Conservation (phyloP, 73 alveolate species). For the Blepharisma stoltei region DNA sequence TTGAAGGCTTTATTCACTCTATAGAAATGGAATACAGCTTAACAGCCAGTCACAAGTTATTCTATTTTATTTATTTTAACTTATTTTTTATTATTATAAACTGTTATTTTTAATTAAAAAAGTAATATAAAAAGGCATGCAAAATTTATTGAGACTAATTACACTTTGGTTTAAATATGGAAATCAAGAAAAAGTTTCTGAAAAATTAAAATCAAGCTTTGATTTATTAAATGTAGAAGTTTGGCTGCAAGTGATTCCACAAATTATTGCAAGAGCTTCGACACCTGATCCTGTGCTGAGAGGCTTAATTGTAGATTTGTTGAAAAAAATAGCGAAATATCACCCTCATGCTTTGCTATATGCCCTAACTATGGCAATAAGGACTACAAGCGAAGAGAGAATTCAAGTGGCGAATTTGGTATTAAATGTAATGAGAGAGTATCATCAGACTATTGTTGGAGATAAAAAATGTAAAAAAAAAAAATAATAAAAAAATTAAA, state of each 20-base stretch:
- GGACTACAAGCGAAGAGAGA: constrained; percentile 83
- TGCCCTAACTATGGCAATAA: constrained; percentile 89
- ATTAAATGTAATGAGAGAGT: constrained; percentile 70
- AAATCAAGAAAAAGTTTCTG: constrained; percentile 65
- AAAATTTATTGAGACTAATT: constrained; percentile 85
- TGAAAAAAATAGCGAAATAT: constrained; percentile 73
- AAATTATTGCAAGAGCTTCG: constrained; percentile 92
- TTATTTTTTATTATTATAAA: constrained; percentile 23
- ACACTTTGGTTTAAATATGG: constrained; percentile 80
- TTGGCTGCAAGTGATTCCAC: constrained; percentile 97
- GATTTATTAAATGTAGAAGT: constrained; percentile 74
- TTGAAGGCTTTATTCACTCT: constrained; percentile 35
- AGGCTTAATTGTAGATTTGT: constrained; percentile 71
- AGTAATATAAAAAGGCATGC: no score
- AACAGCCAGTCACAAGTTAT: constrained; percentile 34
- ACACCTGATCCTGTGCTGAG: constrained; percentile 71
- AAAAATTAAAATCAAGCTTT: constrained; percentile 74
- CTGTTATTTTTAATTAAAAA: constrained; percentile 36
- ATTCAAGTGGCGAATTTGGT: constrained; percentile 82
- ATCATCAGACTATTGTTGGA: constrained; percentile 74
- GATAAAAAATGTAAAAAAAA: no score
- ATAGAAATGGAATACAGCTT: constrained; percentile 43
- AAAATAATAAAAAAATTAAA: no score
- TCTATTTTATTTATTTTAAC: no score
- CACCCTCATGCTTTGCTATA: constrained; percentile 92